Conservation (phyloP, 306 rosid genomes). For the Medicago arabica region DNA sequence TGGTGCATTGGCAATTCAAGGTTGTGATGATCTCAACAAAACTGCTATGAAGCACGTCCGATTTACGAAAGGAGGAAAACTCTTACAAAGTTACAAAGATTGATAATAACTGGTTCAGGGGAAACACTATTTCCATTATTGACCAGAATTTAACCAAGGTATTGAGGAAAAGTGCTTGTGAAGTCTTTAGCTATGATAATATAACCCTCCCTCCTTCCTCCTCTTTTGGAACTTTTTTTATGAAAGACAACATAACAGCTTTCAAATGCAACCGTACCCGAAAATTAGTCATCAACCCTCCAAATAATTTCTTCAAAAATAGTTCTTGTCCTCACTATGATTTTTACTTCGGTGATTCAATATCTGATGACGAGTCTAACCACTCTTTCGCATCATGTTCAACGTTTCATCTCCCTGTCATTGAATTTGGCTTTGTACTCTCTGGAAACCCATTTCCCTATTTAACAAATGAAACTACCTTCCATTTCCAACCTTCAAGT, state of each 20-base stretch:
- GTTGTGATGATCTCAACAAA: slow-evolving; percentile 19
- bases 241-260: neutral
- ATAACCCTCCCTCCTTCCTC: slow-evolving; percentile 33
- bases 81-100: neutral
- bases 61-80: slow-evolving; percentile 9
- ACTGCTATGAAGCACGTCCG: neutral
- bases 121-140: neutral
- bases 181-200: neutral
- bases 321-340: neutral
- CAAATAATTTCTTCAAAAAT: neutral
- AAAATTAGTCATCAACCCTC: neutral
- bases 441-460: neutral
- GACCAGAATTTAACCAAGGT: neutral
- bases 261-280: slow-evolving; percentile 36
- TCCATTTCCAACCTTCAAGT: neutral
- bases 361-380: neutral
- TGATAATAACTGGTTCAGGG: neutral
- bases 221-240: neutral
- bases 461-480: slow-evolving; percentile 22
- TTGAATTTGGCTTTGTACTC: neutral
- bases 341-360: slow-evolving; percentile 27
- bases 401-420: slow-evolving; percentile 33
- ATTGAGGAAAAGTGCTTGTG: neutral
- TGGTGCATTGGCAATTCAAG: slow-evolving; percentile 37
- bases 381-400: slow-evolving; percentile 17